A percentile compares a stretch with the other conserved stretches of the same genome.
phyloP scores from a whole-genome alignment of 192 early-diverging fungal genomes.

The Lunasporangiospora selenospora region DNA sequence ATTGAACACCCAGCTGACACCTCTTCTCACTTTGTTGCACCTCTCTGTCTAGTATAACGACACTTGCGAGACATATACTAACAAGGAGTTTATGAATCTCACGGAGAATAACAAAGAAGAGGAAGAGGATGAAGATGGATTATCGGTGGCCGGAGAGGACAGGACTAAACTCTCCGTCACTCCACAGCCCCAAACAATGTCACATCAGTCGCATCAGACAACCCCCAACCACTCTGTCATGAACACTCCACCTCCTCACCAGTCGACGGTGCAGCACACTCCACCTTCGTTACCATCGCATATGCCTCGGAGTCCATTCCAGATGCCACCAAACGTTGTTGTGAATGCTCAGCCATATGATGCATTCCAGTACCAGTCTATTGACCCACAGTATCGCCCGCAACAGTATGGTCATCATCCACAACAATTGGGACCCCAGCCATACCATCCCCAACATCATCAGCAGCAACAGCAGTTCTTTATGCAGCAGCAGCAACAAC shows the following conservation, averaged over 20 bases:
- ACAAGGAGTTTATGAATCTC: conserved; percentile 43
- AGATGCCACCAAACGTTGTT: conserved; percentile 36
- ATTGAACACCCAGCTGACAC: conserved; percentile 86
- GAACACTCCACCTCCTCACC: conserved; percentile 31
- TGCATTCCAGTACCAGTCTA: conserved; percentile 20
- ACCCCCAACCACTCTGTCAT: conserved; percentile 31
- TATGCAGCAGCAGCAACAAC: conserved; percentile 30
- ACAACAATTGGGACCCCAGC: conserved; percentile 7
- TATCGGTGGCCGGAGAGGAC: conserved; percentile 39
- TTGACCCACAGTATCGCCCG: conserved; percentile 31
- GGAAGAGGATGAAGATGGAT: conserved; percentile 41
- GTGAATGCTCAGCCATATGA: conserved; percentile 38
- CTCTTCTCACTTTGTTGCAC: no score
- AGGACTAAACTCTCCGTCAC: conserved; percentile 43
- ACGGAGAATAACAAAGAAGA: conserved; percentile 25
- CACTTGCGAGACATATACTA: conserved; percentile 43
- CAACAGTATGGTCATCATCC: conserved; percentile 22
- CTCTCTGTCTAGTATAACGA: conserved; percentile 30
- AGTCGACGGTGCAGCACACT: conserved; percentile 26
- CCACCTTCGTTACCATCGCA: conserved; percentile 35
- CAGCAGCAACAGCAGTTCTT: conserved; percentile 13
- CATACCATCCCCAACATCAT: conserved; percentile 25
- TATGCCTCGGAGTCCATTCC: conserved; percentile 36
- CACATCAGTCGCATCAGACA: conserved; percentile 14
- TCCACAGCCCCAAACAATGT: conserved; percentile 34